These are phyloP conservation scores for Speleostelium caveatum DNA, from an alignment of 78 protist genomes.

Conservation along the genomic window DNA sequence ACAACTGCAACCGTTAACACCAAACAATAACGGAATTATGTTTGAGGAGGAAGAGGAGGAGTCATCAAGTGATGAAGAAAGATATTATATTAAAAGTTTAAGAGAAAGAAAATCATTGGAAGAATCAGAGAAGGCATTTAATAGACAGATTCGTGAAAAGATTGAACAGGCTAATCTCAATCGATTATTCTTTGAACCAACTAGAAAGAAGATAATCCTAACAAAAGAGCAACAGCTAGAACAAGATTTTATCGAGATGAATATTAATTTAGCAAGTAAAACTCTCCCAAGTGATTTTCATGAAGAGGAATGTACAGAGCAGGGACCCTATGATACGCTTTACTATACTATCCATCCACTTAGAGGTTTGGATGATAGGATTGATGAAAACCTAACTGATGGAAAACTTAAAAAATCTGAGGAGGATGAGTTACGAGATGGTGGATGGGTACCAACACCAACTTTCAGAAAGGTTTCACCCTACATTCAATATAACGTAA, in stretches of 20 bases:
- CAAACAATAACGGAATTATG: background rate
- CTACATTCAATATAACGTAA: slow-evolving; percentile 20
- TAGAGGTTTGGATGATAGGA: slow-evolving; percentile 12
- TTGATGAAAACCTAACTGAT: background rate
- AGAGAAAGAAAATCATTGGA: slow-evolving; percentile 49
- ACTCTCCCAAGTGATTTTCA: slow-evolving; percentile 1
- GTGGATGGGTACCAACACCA: slow-evolving; percentile 39
- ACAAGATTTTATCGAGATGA: slow-evolving; percentile 38
- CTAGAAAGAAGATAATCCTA: slow-evolving; percentile 2
- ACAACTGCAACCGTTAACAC: slow-evolving; percentile 4
- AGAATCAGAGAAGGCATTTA: slow-evolving; percentile 43
- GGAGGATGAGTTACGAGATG: slow-evolving; percentile 33
- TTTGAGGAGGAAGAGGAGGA: slow-evolving; percentile 30
- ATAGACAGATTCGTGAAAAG: slow-evolving; percentile 55
- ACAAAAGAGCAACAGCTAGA: slow-evolving; percentile 32
- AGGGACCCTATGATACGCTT: slow-evolving; percentile 45
- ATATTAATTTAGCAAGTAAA: background rate
- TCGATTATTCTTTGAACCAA: slow-evolving; percentile 30
- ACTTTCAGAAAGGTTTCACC: slow-evolving; percentile 3
- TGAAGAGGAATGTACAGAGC: background rate
- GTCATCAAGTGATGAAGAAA: slow-evolving; percentile 55
- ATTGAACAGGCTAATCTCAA: slow-evolving; percentile 42
- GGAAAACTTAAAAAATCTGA: slow-evolving; percentile 3
- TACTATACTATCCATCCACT: slow-evolving; percentile 69
- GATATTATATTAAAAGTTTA: slow-evolving; percentile 8